Evolutionary conservation across 2,329 filamentous ascomycete species (phyloP), one percentile per base, ranked within the genome.

Genomic region (Aspergillus terreus): DNA sequence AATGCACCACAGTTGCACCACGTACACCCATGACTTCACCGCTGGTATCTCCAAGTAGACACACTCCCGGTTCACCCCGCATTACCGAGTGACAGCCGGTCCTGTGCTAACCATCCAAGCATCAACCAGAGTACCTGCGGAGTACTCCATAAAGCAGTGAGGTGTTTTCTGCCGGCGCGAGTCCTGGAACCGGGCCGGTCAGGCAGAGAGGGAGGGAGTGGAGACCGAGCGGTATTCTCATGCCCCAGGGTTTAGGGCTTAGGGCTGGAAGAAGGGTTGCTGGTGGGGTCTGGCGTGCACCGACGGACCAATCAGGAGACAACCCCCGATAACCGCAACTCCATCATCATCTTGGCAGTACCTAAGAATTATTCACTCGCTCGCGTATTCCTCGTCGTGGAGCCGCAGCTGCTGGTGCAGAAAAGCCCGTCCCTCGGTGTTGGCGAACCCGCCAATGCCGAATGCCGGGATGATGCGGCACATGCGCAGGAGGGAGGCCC

Each of bases 391-490:
- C 48, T 49, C 52, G 35, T 33, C 52, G 23, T 33, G 44, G 15
- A 15, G 44, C 10, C 52, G 54, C 17, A 66, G 48, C 49, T 65
- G 61, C 10, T 63, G 57, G 49, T 67, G 65, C 44, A 67, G 51
- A 50, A 63, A 64, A 11, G 64, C 57, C n/a, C 65, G 54, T 1
- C 65, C 63, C 44, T 69, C 67, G 4, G 78, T 79, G 71, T 95
- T 96, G 11, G 94, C 86, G 10, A 95, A 89, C 0, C 90, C 90
- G 1, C 91, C 91, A 6, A 95, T 80, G 0, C 91, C 91, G 76
- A 94, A 95, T 0, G 91, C 91, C 35, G 90, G 91, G 14, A 95
- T 80, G 61, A 95, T 95, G 53, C 91, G 80, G 58, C 87, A 87
- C 71, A 95, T 87, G 56, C 91, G 76, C 12, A 90, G 89, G 21